phyloP scores from a whole-genome alignment of 2,329 filamentous ascomycete species.

The Clarireedia paspali region DNA sequence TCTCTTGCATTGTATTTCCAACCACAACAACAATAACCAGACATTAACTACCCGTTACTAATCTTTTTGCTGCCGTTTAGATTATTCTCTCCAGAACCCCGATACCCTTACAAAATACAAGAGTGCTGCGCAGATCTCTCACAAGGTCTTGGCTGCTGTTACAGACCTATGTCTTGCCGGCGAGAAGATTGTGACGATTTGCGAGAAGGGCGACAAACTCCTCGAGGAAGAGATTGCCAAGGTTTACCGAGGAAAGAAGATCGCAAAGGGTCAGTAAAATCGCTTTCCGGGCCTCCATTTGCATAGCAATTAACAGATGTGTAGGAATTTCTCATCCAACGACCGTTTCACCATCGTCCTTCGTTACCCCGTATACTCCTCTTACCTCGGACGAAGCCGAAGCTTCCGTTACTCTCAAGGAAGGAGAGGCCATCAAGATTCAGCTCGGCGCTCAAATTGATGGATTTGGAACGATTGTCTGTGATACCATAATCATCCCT shows the following conservation, averaged over 20 bases:
- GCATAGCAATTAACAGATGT: slow-evolving; percentile 20
- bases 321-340: slow-evolving; percentile 85
- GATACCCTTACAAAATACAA: slow-evolving; percentile 99
- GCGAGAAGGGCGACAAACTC: slow-evolving; percentile 91
- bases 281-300: slow-evolving; percentile 22
- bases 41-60: background rate
- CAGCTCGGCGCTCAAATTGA: slow-evolving; percentile 99
- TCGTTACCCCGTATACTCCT: slow-evolving; percentile 94
- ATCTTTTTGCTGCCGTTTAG: slow-evolving; percentile 35
- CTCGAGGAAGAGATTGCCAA: slow-evolving; percentile 89
- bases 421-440: slow-evolving; percentile 88
- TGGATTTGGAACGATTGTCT: slow-evolving; percentile 92
- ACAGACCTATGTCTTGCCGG: slow-evolving; percentile 67
- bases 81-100: slow-evolving; percentile 84
- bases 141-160: slow-evolving; percentile 89
- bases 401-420: slow-evolving; percentile 70
- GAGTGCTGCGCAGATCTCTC: slow-evolving; percentile 88
- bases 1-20: slow-evolving; percentile 4
- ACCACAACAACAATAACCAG: background rate
- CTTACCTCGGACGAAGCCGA: slow-evolving; percentile 80
- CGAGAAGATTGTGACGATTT: slow-evolving; percentile 88
- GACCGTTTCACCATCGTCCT: slow-evolving; percentile 87
- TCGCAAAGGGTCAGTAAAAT: slow-evolving; percentile 63
- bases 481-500: slow-evolving; percentile 77
- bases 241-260: slow-evolving; percentile 98